These are phyloP conservation scores for Podospora pseudocomata DNA, from an alignment of 495 filamentous ascomycete species.

Conservation along the genomic window DNA sequence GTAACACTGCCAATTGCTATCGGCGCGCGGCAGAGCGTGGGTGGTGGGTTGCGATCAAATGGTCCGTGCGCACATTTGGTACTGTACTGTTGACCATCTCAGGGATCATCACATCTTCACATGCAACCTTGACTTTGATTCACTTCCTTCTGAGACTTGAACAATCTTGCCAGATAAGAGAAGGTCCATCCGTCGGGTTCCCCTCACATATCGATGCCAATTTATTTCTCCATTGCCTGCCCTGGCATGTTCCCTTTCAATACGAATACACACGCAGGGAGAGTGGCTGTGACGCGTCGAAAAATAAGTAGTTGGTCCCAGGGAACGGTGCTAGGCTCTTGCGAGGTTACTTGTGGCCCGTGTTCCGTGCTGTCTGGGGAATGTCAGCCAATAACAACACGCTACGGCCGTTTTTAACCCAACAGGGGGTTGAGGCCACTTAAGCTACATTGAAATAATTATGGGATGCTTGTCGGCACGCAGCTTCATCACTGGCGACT, in stretches of 20 bases:
- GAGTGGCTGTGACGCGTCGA: neutral
- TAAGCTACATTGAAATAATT: slow-evolving; percentile 28
- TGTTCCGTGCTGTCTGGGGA: neutral
- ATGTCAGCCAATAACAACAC: neutral
- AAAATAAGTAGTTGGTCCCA: neutral
- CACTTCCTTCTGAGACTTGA: neutral
- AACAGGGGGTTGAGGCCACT: slow-evolving; percentile 33
- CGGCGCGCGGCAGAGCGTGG: neutral
- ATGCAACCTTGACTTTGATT: neutral
- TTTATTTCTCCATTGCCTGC: neutral
- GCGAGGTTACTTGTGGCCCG: neutral
- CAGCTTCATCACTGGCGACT: slow-evolving; percentile 10
- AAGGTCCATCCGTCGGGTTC: neutral
- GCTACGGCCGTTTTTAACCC: slow-evolving; percentile 11
- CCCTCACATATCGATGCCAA: neutral
- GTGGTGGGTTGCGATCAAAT: neutral
- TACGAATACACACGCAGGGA: neutral
- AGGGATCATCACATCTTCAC: neutral
- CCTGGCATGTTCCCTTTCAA: neutral
- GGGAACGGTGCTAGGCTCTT: neutral
- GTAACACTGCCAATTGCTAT: neutral
- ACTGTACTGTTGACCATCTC: neutral
- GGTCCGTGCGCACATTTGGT: neutral
- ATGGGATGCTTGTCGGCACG: slow-evolving; percentile 16
- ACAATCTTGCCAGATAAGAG: neutral